These are phyloP conservation scores for Tylopilus rubrobrunneus DNA, from an alignment of 768 basidiomycete genomes.

Conservation along the genomic window DNA sequence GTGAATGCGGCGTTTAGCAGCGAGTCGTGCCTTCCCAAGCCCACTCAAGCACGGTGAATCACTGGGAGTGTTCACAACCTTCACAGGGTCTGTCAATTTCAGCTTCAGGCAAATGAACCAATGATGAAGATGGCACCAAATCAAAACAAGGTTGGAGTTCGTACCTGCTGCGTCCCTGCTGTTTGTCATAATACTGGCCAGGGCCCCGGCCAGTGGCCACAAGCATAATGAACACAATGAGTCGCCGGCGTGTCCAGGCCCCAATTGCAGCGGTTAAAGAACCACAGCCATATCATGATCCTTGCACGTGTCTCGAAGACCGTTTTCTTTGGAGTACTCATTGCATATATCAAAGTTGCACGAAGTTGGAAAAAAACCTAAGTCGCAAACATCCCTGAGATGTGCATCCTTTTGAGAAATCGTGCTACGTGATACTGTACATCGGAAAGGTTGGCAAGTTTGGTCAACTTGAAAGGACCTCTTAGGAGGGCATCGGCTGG, in stretches of 20 bases:
- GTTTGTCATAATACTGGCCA: neutral
- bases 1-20: neutral
- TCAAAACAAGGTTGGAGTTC: neutral
- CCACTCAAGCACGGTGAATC: neutral
- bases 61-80: neutral
- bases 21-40: neutral
- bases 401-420: neutral
- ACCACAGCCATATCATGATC: neutral
- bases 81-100: neutral
- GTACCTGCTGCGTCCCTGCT: neutral
- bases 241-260: slow-evolving; percentile 1
- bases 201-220: no score
- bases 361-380: no score
- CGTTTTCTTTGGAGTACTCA: neutral
- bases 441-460: neutral
- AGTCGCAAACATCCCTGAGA: neutral
- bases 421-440: neutral
- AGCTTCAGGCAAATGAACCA: neutral
- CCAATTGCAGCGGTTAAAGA: neutral
- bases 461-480: neutral
- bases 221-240: neutral
- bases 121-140: neutral
- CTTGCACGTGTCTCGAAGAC: neutral
- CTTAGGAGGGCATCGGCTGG: neutral
- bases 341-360: neutral